These are phyloP conservation scores for Penicillium crystallinum DNA, from an alignment of 495 filamentous ascomycete genomes.

Conservation along the genomic window DNA sequence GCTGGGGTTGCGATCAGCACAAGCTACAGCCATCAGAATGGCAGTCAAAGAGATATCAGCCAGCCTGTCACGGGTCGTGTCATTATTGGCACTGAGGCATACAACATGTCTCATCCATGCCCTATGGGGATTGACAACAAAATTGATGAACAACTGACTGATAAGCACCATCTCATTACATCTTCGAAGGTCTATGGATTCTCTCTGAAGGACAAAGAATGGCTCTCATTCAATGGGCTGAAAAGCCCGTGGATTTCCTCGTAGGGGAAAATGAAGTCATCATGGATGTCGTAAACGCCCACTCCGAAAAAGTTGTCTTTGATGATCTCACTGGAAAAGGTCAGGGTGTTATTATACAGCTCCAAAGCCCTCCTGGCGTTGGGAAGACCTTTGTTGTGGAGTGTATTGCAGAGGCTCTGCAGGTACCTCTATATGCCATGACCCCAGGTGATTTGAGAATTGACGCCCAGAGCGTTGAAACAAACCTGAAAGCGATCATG, in stretches of 20 bases:
- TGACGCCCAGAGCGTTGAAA: not conserved
- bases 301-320: slow-evolving; percentile 22
- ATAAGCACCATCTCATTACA: slow-evolving; percentile 16
- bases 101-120: slow-evolving; percentile 31
- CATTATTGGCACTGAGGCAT: slow-evolving; percentile 49
- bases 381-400: slow-evolving; percentile 43
- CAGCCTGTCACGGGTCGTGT: slow-evolving; percentile 44
- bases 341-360: slow-evolving; percentile 34
- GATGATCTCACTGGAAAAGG: slow-evolving; percentile 26
- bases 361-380: no score
- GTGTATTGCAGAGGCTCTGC: no score
- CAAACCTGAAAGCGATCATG: slow-evolving; percentile 44
- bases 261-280: slow-evolving; percentile 6
- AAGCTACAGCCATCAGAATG: no score
- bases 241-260: no score
- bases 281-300: slow-evolving; percentile 27
- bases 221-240: slow-evolving; percentile 21
- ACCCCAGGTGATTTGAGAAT: not conserved
- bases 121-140: slow-evolving; percentile 15
- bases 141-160: slow-evolving; percentile 4
- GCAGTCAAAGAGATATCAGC: no score
- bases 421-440: no score
- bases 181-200: slow-evolving; percentile 22
- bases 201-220: slow-evolving; percentile 34
- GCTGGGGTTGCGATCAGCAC: no score